Conservation (phyloP, 2,329 filamentous ascomycete genomes). For the Aspergillus quadricinctus region DNA sequence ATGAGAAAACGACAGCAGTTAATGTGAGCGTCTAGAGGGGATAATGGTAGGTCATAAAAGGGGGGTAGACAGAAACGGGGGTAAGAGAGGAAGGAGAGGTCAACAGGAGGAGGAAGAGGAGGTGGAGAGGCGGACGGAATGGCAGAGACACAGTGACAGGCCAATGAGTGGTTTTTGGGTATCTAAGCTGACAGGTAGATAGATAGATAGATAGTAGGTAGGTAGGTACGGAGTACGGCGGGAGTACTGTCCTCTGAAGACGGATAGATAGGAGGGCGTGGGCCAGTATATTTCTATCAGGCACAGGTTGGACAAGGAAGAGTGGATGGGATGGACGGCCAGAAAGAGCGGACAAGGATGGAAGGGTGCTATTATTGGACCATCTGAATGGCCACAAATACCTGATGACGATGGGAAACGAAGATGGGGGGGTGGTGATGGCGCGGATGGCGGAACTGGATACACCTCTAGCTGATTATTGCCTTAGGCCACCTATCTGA, state of each 20-base stretch:
- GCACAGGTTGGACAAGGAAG: neutral
- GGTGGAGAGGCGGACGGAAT: slow-evolving; percentile 2
- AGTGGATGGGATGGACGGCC: neutral
- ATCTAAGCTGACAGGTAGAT: neutral
- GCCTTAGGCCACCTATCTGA: neutral
- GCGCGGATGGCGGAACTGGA: slow-evolving; percentile 11
- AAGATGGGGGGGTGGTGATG: slow-evolving; percentile 2
- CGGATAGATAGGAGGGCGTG: neutral
- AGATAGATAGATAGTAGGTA: neutral
- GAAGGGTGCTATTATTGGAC: neutral
- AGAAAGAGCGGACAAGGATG: neutral
- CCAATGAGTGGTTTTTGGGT: neutral
- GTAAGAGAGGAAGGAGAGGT: slow-evolving; percentile 9
- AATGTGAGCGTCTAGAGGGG: neutral
- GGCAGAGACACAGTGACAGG: neutral
- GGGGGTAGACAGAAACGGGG: slow-evolving; percentile 3
- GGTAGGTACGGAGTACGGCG: neutral
- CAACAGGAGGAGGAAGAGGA: slow-evolving; percentile 3
- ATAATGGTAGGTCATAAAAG: slow-evolving; percentile 6
- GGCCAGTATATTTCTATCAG: neutral
- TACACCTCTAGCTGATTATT: neutral
- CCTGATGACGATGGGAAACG: neutral
- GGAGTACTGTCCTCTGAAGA: neutral
- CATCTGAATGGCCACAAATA: neutral
- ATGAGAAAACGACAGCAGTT: slow-evolving; percentile 41